Base-by-base conservation (phyloP, 2,329 filamentous ascomycete genomes). In the Westerdykella ornata region DNA sequence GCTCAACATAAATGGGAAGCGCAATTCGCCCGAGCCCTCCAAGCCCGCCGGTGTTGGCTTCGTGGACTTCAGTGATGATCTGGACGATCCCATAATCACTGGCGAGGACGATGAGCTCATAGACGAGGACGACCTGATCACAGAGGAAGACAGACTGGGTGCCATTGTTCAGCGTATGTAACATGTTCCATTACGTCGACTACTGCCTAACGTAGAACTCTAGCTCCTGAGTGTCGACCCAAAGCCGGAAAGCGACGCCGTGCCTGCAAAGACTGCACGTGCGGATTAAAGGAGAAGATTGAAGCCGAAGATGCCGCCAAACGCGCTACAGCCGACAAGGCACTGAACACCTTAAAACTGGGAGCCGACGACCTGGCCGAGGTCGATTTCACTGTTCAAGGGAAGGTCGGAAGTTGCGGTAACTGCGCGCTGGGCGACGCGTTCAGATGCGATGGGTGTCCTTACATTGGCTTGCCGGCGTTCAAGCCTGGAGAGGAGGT, bases 401-500 rank as follows among this genome's bases (percentile, higher is more conserved):
- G 92, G 54, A 97, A 96, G 72, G 86, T 90, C 5, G 90, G 92
- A 41, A 94, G 86, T 14, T 98, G 92, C 66, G 88, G 88, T 19
- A 96, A 90, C 68, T 97, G 92, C 68, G 84, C 88, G 19, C 75
- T 98, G 13, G 92, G 92, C 38, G 90, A 97, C 66, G 90, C 92
- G 0, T 77, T 76, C 59, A 63, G 75, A 15, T 78, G 76, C 50
- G 74, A 77, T 52, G 75, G 78, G 2, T 86, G 82, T 58, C 89
- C 89, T 1, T 95, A 92, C 62, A 85, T 94, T 56, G 89, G 89
- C 4, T 75, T 98, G 53, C 92, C 92, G 12, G 85, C 92, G 4
- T 98, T 98, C 74, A 95, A 96, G 74, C 88, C 88, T 3, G 92
- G 92, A 13, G 89, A 98, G 72, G 88, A 97, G 70, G 88, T 97